Evolutionary conservation across 129 eudicot species (phyloP), one percentile per base, ranked within the genome.

Genomic region (Helianthus tuberosus): DNA sequence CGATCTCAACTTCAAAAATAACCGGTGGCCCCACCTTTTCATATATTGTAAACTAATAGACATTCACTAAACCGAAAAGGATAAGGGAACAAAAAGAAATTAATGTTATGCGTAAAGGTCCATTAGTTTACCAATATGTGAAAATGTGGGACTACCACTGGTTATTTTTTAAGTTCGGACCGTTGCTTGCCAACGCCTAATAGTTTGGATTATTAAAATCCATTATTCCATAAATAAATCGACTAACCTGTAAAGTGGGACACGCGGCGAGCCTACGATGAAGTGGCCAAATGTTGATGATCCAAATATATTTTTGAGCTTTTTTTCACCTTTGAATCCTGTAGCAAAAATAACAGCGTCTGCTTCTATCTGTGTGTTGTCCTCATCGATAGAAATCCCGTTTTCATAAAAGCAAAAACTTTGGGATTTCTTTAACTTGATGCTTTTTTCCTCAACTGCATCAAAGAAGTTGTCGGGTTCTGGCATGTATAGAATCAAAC

Each of bases 341-440:
- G 94, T 91, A 8, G 91, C 89, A 32, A 87, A 64, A 35, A 91
- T 83, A 14, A 90, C 23, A 20, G 23, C 93, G 5, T 90, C 93
- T 1, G 82, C 73, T 59, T 76, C 79, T 39, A 87, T 5, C 0
- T 75, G 74, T 15, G 75, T 65, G 14, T 13, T 69, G 43, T 83
- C 80, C 6, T 75, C 81, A 8, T 77, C 83, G 20, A 85, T 36
- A 16, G 72, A 48, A 16, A 91, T 39, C 13, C 97, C 97, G 17
- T 86, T 82, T 59, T 80, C 75, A 64, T 70, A 64, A 65, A 89
- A 86, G 62, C 82, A 60, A 61, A 79, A 77, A n/a, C 32, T 39
- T 15, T 75, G 77, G 3, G 88, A 57, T 60, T 72, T 84, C 79
- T 75, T 82, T n/a, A 89, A 43, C 10, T 61, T 74, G 59, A 89